These are phyloP conservation scores for Fusarium sp. DNA, from an alignment of 2,329 filamentous ascomycete species.

Conservation along the genomic window DNA sequence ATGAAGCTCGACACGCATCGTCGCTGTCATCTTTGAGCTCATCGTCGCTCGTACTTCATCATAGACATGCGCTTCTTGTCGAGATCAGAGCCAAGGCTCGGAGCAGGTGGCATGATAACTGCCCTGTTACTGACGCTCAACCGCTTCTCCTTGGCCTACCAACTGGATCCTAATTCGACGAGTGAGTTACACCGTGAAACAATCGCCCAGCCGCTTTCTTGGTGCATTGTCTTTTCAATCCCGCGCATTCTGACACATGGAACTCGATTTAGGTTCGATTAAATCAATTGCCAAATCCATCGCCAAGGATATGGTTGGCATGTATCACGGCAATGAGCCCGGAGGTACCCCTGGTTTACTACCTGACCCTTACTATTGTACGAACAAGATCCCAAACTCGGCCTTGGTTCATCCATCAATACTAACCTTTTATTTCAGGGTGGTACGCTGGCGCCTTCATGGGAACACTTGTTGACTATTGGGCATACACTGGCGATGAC, in stretches of 20 bases:
- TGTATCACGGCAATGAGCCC: slow-evolving; percentile 59
- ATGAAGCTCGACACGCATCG: slow-evolving; percentile 34
- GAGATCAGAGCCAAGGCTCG: slow-evolving; percentile 15
- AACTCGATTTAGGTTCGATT: slow-evolving; percentile 57
- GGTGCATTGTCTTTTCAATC: background rate
- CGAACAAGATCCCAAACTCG: slow-evolving; percentile 34
- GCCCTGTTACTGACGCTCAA: slow-evolving; percentile 42
- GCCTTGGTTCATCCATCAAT: background rate
- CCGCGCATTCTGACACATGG: slow-evolving; percentile 1
- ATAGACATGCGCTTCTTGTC: slow-evolving; percentile 37
- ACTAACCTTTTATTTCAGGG: slow-evolving; percentile 52
- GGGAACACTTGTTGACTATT: slow-evolving; percentile 81
- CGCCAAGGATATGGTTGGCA: slow-evolving; percentile 60
- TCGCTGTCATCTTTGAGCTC: slow-evolving; percentile 33
- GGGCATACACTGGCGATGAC: slow-evolving; percentile 81
- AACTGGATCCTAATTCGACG: slow-evolving; percentile 52
- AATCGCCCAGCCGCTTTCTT: background rate
- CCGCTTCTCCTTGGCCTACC: slow-evolving; percentile 47
- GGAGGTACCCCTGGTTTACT: slow-evolving; percentile 64
- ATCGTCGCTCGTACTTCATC: slow-evolving; percentile 22
- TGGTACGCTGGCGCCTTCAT: slow-evolving; percentile 82
- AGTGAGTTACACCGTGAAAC: slow-evolving; percentile 41
- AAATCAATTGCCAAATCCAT: slow-evolving; percentile 61
- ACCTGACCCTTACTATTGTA: slow-evolving; percentile 66
- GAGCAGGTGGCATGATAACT: slow-evolving; percentile 36